Base-by-base conservation (phyloP, 768 basidiomycete species). In the Termitomyces sp. region DNA sequence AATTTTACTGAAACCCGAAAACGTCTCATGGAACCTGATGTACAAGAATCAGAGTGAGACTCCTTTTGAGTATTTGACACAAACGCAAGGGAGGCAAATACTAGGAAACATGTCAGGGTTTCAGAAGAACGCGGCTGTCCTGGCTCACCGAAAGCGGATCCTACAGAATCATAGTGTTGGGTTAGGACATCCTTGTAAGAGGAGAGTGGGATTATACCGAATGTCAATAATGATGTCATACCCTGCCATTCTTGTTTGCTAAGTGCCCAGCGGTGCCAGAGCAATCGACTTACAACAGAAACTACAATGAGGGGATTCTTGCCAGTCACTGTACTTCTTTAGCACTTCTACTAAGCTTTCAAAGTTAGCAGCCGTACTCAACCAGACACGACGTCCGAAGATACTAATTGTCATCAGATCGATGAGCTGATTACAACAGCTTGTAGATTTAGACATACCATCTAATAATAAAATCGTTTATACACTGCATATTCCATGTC, bases 381-480 rank as follows among this genome's bases (percentile, higher is more conserved):
- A 52, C 66, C 66, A 71, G 13, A 69, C 70, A 22, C 70, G 64
- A 33, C 65, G 57, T 10, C 59, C 65, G 55, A 67, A 69, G 32
- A 70, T 57, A 46, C 70, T 71, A 20, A 35, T 22, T 3, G 13
- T 3, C 33, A 14, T 24, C 20, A 35, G 22, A 35, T 35, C 20
- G 8, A 22, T 7, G 32, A 32, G 16, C 8, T 3, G 7, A 24
- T 38, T 3, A 43, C 38, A 33, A 3, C 26, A 38, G 41, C 28
- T 38, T 20, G 24, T 36, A n/a, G 32, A 22, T n/a, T 41, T 3
- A 28, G 22, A 59, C 66, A 36, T 57, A 73, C 73, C 63, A 62
- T 65, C 73, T 56, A 36, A 74, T 65, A 45, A 70, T 62, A 40
- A 70, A 49, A 47, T 72, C 70, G 53, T 67, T 72, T 36, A 67